Percentiles rank a stretch among this genome's conserved stretches.
These are phyloP conservation scores for Recurvomyces mirabilis DNA, from an alignment of 495 filamentous ascomycete genomes.

Conservation along the genomic window DNA sequence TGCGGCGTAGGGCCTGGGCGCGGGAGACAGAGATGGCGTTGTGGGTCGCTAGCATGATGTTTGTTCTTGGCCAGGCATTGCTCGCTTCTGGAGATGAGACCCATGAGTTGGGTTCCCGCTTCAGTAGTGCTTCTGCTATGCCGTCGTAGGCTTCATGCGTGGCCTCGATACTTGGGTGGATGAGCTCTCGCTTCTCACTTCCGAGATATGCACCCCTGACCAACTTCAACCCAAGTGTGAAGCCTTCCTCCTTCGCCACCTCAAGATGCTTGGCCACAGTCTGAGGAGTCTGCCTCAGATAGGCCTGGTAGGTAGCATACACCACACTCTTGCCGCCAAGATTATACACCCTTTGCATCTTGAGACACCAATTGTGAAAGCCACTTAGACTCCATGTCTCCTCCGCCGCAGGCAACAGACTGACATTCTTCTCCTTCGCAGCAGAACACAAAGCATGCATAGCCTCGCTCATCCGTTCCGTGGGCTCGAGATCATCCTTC, in stretches of 20 bases:
- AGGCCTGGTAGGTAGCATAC: slow-evolving; percentile 74
- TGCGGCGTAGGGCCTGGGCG: slow-evolving; percentile 49
- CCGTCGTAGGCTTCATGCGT: slow-evolving; percentile 60
- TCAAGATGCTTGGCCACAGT: slow-evolving; percentile 58
- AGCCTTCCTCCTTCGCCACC: slow-evolving; percentile 52
- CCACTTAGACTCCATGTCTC: slow-evolving; percentile 70
- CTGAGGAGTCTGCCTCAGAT: slow-evolving; percentile 58
- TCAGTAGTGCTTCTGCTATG: slow-evolving; percentile 45
- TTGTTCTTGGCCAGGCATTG: slow-evolving; percentile 55
- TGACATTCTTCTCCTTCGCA: slow-evolving; percentile 57
- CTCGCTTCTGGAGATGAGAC: slow-evolving; percentile 34
- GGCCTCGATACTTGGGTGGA: slow-evolving; percentile 71
- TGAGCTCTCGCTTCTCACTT: slow-evolving; percentile 63
- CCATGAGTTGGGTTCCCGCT: slow-evolving; percentile 38
- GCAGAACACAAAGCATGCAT: slow-evolving; percentile 68
- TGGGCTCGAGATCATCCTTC: slow-evolving; percentile 45
- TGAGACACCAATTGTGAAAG: slow-evolving; percentile 75
- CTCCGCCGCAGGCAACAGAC: slow-evolving; percentile 83
- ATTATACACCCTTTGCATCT: slow-evolving; percentile 70
- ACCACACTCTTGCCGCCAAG: slow-evolving; percentile 45
- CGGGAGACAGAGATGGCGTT: slow-evolving; percentile 71
- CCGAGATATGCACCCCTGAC: slow-evolving; percentile 86
- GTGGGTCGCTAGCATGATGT: slow-evolving; percentile 79
- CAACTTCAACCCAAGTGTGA: slow-evolving; percentile 78
- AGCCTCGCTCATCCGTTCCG: slow-evolving; percentile 50